Conservation (phyloP, 345 rosid species). For the Pugionium dolabratum region DNA sequence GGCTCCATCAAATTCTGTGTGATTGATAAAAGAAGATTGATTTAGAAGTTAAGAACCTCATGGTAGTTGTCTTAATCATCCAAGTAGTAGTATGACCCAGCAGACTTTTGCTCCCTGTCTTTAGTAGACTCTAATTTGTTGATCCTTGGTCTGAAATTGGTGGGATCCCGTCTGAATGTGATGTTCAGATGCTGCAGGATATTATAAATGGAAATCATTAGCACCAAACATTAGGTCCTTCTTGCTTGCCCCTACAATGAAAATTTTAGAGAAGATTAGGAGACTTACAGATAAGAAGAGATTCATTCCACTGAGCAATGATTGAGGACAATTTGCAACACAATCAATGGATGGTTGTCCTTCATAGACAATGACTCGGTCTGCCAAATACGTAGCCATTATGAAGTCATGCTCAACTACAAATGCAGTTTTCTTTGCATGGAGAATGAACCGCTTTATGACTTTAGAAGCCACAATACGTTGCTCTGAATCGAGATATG, state of each 20-base stretch:
- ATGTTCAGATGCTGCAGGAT: constrained; percentile 78
- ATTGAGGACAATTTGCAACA: constrained; percentile 90
- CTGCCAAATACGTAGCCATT: constrained; percentile 95
- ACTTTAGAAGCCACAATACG: constrained; percentile 98
- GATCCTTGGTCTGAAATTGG: constrained; percentile 90
- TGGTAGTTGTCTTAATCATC: constrained; percentile 54
- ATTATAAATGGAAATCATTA: constrained; percentile 10
- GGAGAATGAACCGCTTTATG: constrained; percentile 95
- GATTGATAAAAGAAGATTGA: constrained; percentile 7
- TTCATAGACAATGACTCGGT: constrained; percentile 92
- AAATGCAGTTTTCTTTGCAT: constrained; percentile 97
- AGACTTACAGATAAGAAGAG: constrained; percentile 88
- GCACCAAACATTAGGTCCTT: background rate
- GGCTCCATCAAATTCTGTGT: constrained; percentile 4
- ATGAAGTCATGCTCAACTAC: constrained; percentile 99
- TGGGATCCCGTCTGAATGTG: constrained; percentile 94
- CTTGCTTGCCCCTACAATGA: background rate
- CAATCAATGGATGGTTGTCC: constrained; percentile 89
- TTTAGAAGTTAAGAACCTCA: constrained; percentile 21
- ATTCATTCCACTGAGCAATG: constrained; percentile 96
- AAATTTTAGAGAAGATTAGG: background rate
- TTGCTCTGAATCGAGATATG: constrained; percentile 99
- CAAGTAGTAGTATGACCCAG: constrained; percentile 90
- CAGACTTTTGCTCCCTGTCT: constrained; percentile 94
- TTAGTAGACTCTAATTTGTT: constrained; percentile 93